Evolutionary conservation across 805 yeast species (phyloP), one percentile per base, ranked within the genome.

Genomic region (Scheffersomyces amazonensis): DNA sequence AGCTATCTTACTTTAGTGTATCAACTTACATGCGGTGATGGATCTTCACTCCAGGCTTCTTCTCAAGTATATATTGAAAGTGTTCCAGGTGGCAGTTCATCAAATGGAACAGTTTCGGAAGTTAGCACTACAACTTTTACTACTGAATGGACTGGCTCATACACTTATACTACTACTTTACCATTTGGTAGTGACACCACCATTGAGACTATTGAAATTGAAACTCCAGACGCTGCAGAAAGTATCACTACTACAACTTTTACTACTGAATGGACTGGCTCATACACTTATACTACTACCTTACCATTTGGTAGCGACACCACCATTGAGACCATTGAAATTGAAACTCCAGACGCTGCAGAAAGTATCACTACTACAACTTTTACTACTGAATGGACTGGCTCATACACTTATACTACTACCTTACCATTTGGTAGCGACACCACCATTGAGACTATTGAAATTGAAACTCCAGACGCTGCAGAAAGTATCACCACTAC

Each of bases 11-110:
- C 35, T 8, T 47, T 46, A 25, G 36, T 32, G 8, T 41, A 46
- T 19, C 19, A 16, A 6, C 21, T 47, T 2, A 31, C 18, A 5
- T 50, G 54, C 35, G 37, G 32, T 6, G 43, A 43, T 32, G 49
- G 50, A 8, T 35, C 34, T 8, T 16, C 19, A 7, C 20, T 37
- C 16, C 28, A 24, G n/a, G 32, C 32, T 16, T 32, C 35, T 13
- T 5, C 16, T 5, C 16, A 5, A 5, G 12, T 27, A 6, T 7
- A 6, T n/a, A 5, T 15, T 15, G 9, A 8, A 8, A 13, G n/a
- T 27, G 17, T 13, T 13, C 16, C 16, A 5, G 30, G 30, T 27
- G 6, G 5, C 6, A 27, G 17, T 27, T n/a, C 16, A 5, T 16
- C 16, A 7, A 11, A 16, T 20, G 23, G 23, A n/a, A 11, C 16